phyloP scores from a whole-genome alignment of 371 early-diverging fungal species.

The Mucor ambiguus region DNA sequence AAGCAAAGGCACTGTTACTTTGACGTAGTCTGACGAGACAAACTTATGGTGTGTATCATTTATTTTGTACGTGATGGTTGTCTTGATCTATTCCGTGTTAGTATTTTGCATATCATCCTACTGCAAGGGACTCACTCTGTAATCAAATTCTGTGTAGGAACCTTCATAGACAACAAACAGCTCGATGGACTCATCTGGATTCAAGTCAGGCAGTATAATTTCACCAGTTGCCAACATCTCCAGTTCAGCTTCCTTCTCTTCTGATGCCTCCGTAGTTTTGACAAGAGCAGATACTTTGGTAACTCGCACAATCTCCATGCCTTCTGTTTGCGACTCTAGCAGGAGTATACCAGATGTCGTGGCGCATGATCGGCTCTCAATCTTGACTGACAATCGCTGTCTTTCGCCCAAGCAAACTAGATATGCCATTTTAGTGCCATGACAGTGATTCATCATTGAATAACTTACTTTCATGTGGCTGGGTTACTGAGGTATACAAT shows the following conservation, averaged over 20 bases:
- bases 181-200: conserved; percentile 50
- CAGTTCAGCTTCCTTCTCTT: conserved; percentile 30
- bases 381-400: conserved; percentile 43
- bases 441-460: neutral
- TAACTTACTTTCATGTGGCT: conserved; percentile 45
- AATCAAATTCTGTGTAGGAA: conserved; percentile 52
- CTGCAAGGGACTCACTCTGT: conserved; percentile 42
- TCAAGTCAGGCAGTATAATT: conserved; percentile 57
- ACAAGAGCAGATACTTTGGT: conserved; percentile 11
- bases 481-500: conserved; percentile 32
- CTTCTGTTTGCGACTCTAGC: conserved; percentile 48
- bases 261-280: neutral
- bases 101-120: neutral
- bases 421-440: neutral
- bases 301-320: conserved; percentile 30
- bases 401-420: conserved; percentile 49
- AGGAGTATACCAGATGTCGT: conserved; percentile 26
- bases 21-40: conserved; percentile 55
- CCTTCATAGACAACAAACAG: conserved; percentile 61
- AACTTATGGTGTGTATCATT: conserved; percentile 47
- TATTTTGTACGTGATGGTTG: conserved; percentile 51
- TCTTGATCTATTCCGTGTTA: conserved; percentile 41
- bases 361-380: conserved; percentile 28
- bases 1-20: conserved; percentile 57
- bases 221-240: conserved; percentile 51